Conservation (phyloP, 2,329 filamentous ascomycete species). For the Trichoderma atrobrunneum region DNA sequence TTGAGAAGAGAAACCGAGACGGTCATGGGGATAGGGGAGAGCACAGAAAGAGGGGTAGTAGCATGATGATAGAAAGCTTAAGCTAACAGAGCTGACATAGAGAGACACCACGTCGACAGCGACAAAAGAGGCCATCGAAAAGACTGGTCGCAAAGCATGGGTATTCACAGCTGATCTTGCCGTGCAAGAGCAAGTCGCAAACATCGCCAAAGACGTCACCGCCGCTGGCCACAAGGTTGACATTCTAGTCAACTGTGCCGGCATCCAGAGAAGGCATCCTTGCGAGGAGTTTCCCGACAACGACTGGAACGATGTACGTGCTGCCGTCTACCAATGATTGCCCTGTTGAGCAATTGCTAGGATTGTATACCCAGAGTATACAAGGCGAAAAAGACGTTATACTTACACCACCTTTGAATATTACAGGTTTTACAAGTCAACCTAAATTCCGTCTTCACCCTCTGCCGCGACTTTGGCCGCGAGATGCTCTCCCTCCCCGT, state of each 20-base stretch:
- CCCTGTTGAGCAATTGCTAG: not conserved
- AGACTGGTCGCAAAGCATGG: conserved; percentile 62
- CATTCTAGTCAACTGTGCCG: conserved; percentile 82
- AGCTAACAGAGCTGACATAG: conserved; percentile 27
- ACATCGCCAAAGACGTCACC: conserved; percentile 60
- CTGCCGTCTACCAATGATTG: not conserved
- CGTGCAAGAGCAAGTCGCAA: conserved; percentile 56
- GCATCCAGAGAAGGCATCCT: conserved; percentile 77
- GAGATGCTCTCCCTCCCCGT: conserved; percentile 66
- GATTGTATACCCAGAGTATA: not conserved
- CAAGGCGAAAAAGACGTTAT: not conserved
- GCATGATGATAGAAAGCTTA: not conserved
- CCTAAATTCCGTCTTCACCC: conserved; percentile 74
- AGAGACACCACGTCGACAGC: conserved; percentile 41
- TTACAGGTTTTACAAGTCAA: conserved; percentile 77
- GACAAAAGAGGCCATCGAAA: conserved; percentile 62
- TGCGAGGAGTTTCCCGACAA: conserved; percentile 70
- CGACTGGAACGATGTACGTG: conserved; percentile 67
- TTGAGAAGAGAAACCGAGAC: not conserved
- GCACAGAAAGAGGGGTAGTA: not conserved
- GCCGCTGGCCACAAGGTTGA: conserved; percentile 63
- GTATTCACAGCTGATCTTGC: conserved; percentile 71
- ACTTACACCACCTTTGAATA: not conserved
- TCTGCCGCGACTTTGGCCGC: conserved; percentile 73
- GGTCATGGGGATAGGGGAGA: not conserved